Evolutionary conservation across 805 yeast species (phyloP), one percentile per base, ranked within the genome.

Genomic region (Wickerhamiella azymoides): DNA sequence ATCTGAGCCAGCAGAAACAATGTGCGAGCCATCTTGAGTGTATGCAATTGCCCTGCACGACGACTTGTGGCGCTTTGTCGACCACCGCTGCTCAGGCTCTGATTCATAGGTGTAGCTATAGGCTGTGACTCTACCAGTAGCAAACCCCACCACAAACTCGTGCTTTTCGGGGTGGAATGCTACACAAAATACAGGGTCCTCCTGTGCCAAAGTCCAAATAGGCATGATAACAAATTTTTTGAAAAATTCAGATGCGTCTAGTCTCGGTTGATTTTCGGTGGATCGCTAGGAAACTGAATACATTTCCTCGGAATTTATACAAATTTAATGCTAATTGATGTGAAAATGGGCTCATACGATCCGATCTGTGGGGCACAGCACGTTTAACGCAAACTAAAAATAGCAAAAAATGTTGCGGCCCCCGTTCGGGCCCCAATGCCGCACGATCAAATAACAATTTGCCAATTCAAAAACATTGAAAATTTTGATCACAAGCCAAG

Each of bases 31-130:
- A 1, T 72, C 66, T 32, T 77, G 74, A 49, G 78, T 83, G 60
- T 84, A 79, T 7, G 74, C 65, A 2, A 84, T 65, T 3, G 81
- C 74, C 37, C 98, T 66, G 49, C 94, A 84, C 52, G 94, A 80
- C 1, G 85, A 88, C 60, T 85, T 86, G 59, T 89, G 97, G 58
- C 97, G 73, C 56, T 76, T 83, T 0, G 96, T 88, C 46, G 80
- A 74, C 98, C 98, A 89, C 16, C 66, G 43, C 16, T 48, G 50
- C 10, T 52, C 53, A 10, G 61, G 62, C 5, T 79, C 62, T 33
- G 55, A 52, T 1, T 66, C 71, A 0, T 70, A 68, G 47, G 78
- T 72, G 53, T 86, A 88, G 36, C 65, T 61, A 43, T 75, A 67
- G 47, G 85, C 70, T 50, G 68, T 72, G 0, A 86, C 73, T 55